These are phyloP conservation scores for Termitomyces sp. DNA, from an alignment of 768 basidiomycete species.

Conservation along the genomic window DNA sequence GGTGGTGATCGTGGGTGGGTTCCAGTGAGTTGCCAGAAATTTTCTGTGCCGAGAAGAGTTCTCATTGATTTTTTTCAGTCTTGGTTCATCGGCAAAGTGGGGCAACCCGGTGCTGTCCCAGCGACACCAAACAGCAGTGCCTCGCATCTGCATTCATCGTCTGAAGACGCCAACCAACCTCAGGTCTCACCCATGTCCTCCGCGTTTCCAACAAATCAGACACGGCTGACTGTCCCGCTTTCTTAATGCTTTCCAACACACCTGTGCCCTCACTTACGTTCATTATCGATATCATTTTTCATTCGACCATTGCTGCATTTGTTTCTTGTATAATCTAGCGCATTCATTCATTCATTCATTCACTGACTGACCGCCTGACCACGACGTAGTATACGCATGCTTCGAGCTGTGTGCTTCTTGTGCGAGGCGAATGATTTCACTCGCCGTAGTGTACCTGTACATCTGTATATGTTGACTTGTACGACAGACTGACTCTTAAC, in stretches of 20 bases:
- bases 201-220: constrained; percentile 62
- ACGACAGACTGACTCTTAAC: neutral
- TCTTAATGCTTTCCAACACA: neutral
- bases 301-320: constrained; percentile 7
- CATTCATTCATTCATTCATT: constrained; percentile 4
- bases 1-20: constrained; percentile 97
- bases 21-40: constrained; percentile 50
- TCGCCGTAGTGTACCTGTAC: constrained; percentile 14
- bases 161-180: constrained; percentile 42
- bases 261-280: neutral
- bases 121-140: constrained; percentile 41
- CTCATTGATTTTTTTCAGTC: constrained; percentile 41
- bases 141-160: constrained; percentile 21
- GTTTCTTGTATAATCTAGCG: constrained; percentile 13
- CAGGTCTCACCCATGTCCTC: constrained; percentile 81
- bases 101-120: constrained; percentile 46
- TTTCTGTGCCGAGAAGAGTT: neutral
- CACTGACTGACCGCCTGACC: neutral
- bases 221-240: constrained; percentile 28
- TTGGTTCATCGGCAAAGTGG: constrained; percentile 93
- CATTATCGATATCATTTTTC: constrained; percentile 4
- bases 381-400: constrained; percentile 1
- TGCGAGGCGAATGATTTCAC: neutral
- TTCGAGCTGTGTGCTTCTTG: neutral
- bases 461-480: constrained; percentile 2